Evolutionary conservation across 2,329 filamentous ascomycete genomes (phyloP).

Genomic region (Cladosporium sphaerospermum): DNA sequence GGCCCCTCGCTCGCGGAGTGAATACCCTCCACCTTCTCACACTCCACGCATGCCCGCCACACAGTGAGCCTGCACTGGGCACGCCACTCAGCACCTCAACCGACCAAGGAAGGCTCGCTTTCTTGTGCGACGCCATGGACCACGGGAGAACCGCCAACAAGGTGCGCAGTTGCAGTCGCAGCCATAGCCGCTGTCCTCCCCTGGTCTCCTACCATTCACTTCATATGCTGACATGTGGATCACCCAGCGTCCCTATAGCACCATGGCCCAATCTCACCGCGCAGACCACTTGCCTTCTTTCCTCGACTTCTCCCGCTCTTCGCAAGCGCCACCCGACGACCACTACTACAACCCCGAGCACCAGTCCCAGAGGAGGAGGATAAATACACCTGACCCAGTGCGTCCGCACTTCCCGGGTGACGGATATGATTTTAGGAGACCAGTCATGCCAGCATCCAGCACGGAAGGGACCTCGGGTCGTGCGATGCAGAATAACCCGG

Average conservation of each 20-base stretch:
- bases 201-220: neutral
- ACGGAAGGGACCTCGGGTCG: neutral
- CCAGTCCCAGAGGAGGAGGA: conserved; percentile 21
- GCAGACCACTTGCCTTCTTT: conserved; percentile 15
- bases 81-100: neutral
- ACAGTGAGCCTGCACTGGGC: neutral
- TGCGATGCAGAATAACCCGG: conserved; percentile 17
- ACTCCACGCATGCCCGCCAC: too few relatives aligned
- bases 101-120: neutral
- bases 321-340: conserved; percentile 18
- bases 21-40: too few relatives aligned
- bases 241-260: conserved; percentile 13
- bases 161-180: neutral
- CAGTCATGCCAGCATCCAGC: conserved; percentile 33
- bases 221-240: neutral
- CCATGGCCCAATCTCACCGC: conserved; percentile 16
- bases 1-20: neutral
- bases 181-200: too few relatives aligned
- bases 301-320: conserved; percentile 5
- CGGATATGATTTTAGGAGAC: conserved; percentile 50
- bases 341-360: conserved; percentile 29
- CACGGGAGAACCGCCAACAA: neutral
- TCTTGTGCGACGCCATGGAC: neutral
- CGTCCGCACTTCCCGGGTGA: conserved; percentile 42
- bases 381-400: conserved; percentile 24